These are phyloP conservation scores for Dactylonectria estremocensis DNA, from an alignment of 2,329 filamentous ascomycete genomes.

Conservation along the genomic window DNA sequence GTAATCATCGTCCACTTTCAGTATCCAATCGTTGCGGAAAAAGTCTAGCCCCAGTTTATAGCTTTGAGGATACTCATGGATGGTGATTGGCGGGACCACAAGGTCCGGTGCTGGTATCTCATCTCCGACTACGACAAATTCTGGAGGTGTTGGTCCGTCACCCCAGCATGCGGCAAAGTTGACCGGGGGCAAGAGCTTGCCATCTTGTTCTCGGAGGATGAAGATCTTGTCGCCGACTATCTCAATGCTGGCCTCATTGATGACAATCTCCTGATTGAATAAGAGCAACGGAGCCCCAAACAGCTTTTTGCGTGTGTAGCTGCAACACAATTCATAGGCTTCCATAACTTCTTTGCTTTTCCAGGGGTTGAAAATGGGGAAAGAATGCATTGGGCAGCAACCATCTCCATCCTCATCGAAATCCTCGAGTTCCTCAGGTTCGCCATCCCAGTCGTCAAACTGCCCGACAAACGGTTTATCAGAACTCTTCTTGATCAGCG, in stretches of 20 bases:
- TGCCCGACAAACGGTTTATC: slow-evolving; percentile 9
- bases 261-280: slow-evolving; percentile 11
- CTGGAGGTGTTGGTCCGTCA: background rate
- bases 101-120: slow-evolving; percentile 12
- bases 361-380: slow-evolving; percentile 28
- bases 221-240: slow-evolving; percentile 15
- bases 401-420: slow-evolving; percentile 23
- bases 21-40: slow-evolving; percentile 27
- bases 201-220: background rate
- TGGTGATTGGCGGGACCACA: slow-evolving; percentile 10
- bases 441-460: slow-evolving; percentile 23
- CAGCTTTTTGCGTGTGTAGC: slow-evolving; percentile 7
- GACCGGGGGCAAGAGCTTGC: background rate
- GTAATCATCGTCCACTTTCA: slow-evolving; percentile 1
- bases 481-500: slow-evolving; percentile 9
- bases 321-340: slow-evolving; percentile 11
- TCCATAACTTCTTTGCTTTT: slow-evolving; percentile 16
- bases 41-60: slow-evolving; percentile 16
- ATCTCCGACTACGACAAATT: slow-evolving; percentile 11
- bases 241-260: slow-evolving; percentile 12
- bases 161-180: slow-evolving; percentile 25
- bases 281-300: slow-evolving; percentile 19
- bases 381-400: slow-evolving; percentile 19
- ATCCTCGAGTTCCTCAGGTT: slow-evolving; percentile 3
- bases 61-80: slow-evolving; percentile 8